These are phyloP conservation scores for Globisporangium sylvaticum DNA, from an alignment of 352 stramenopile species.

Conservation along the genomic window DNA sequence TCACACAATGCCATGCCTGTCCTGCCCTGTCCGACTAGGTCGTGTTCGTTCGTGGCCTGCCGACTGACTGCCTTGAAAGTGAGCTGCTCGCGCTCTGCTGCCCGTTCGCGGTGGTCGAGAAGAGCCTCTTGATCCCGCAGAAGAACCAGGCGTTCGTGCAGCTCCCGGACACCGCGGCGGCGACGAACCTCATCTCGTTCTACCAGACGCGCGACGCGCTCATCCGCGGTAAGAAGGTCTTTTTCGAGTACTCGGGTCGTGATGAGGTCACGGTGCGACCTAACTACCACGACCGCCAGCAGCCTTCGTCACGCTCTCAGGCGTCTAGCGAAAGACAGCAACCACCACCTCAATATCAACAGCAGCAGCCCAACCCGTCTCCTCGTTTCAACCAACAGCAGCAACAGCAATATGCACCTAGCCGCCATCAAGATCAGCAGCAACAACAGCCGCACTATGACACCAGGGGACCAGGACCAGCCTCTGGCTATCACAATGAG, in stretches of 20 bases:
- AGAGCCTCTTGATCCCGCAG: slow-evolving; percentile 65
- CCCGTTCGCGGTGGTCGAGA: slow-evolving; percentile 79
- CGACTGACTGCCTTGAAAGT: slow-evolving; percentile 74
- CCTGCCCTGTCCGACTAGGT: slow-evolving; percentile 30
- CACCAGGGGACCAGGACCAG: slow-evolving; percentile 14
- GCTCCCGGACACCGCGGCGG: slow-evolving; percentile 56
- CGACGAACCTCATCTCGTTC: slow-evolving; percentile 72
- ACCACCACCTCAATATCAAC: neutral
- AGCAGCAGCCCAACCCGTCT: slow-evolving; percentile 6
- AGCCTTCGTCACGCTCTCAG: neutral
- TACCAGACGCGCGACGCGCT: slow-evolving; percentile 73
- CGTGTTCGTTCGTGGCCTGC: slow-evolving; percentile 73
- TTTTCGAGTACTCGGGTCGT: slow-evolving; percentile 70
- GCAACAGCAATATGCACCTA: neutral
- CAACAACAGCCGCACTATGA: slow-evolving; percentile 15
- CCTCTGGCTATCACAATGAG: slow-evolving; percentile 1
- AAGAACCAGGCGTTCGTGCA: slow-evolving; percentile 82
- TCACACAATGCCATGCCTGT: neutral
- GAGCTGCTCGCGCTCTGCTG: slow-evolving; percentile 79
- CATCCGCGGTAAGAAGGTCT: slow-evolving; percentile 76
- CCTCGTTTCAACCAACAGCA: slow-evolving; percentile 6
- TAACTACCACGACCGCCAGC: slow-evolving; percentile 10
- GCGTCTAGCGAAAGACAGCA: slow-evolving; percentile 24
- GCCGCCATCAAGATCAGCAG: neutral
- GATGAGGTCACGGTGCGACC: slow-evolving; percentile 50